phyloP scores from a whole-genome alignment of 1,284 basidiomycete species.

The Rhodotorula sp. region DNA sequence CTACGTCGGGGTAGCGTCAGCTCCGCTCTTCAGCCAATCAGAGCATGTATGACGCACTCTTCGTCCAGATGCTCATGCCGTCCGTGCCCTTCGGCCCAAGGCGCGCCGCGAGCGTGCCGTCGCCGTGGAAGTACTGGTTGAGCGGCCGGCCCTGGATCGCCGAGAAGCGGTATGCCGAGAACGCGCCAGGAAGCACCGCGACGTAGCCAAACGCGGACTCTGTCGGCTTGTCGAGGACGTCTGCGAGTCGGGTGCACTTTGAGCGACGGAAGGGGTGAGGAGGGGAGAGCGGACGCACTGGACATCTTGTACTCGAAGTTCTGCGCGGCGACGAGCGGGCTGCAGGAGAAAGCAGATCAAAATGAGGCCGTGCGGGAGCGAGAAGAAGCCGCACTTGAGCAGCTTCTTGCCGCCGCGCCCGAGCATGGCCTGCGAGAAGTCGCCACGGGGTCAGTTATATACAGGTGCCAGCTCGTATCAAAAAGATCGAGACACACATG shows the following conservation, averaged over 20 bases:
- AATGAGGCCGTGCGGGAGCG: rapidly evolving
- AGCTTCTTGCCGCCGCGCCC: conserved; percentile 81
- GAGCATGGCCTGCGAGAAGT: conserved; percentile 69
- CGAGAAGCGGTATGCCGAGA: conserved; percentile 88
- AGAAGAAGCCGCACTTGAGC: conserved; percentile 60
- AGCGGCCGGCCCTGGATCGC: conserved; percentile 90
- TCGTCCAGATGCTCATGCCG: conserved; percentile 96
- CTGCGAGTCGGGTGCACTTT: background rate
- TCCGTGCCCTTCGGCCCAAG: conserved; percentile 92
- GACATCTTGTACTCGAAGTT: conserved; percentile 99
- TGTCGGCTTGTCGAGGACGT: conserved; percentile 82
- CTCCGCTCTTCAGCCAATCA: too few relatives aligned
- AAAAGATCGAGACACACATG: conserved; percentile 12
- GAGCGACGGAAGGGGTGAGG: background rate
- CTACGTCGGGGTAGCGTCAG: conserved; percentile 11
- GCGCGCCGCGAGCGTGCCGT: conserved; percentile 63
- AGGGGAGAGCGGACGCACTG: conserved; percentile 54
- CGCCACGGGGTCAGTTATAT: conserved; percentile 47
- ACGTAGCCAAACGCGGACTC: conserved; percentile 91
- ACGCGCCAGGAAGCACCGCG: conserved; percentile 89
- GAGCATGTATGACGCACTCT: conserved; percentile 46
- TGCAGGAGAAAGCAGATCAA: background rate
- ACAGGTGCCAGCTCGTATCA: rapidly evolving
- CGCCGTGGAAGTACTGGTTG: conserved; percentile 98
- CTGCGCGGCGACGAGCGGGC: conserved; percentile 86